Evolutionary conservation across 345 rosid species (phyloP).

Genomic region (Euphorbia pulcherrima): DNA sequence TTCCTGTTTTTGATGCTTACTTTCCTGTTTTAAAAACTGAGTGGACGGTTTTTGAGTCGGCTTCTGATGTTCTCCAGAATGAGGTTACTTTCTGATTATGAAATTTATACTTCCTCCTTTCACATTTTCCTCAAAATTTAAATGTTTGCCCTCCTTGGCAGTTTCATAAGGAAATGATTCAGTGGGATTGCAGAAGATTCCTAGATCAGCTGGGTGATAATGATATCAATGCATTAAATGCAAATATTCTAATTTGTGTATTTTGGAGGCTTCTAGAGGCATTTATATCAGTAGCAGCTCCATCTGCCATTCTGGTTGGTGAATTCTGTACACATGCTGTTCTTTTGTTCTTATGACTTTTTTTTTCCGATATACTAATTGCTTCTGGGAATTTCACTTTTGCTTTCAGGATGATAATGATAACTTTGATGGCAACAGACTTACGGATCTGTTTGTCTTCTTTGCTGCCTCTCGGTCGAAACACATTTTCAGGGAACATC

Average conservation of each 20-base stretch:
- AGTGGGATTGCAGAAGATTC: constrained; percentile 53
- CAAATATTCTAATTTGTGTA: constrained; percentile 47
- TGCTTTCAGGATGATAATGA: constrained; percentile 48
- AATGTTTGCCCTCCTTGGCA: constrained; percentile 24
- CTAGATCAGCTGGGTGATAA: constrained; percentile 47
- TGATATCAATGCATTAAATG: constrained; percentile 46
- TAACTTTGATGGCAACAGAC: constrained; percentile 32
- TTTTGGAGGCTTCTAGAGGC: constrained; percentile 70
- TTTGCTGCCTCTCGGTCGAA: constrained; percentile 49
- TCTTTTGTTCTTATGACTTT: neutral
- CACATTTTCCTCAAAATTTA: constrained; percentile 6
- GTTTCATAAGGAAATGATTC: constrained; percentile 45
- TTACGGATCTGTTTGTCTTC: constrained; percentile 56
- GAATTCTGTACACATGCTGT: constrained; percentile 20
- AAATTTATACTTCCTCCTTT: neutral
- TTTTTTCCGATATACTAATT: neutral
- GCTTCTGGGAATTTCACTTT: neutral
- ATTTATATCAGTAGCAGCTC: constrained; percentile 32
- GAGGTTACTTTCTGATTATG: constrained; percentile 40
- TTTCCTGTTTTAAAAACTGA: constrained; percentile 64
- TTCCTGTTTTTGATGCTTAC: constrained; percentile 59
- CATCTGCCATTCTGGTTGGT: constrained; percentile 48
- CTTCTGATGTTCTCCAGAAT: constrained; percentile 32
- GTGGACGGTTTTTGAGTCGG: constrained; percentile 53
- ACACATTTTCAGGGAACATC: constrained; percentile 61